Conservation (phyloP, 1,284 basidiomycete species). For the Rhizopogon hawkerae region DNA sequence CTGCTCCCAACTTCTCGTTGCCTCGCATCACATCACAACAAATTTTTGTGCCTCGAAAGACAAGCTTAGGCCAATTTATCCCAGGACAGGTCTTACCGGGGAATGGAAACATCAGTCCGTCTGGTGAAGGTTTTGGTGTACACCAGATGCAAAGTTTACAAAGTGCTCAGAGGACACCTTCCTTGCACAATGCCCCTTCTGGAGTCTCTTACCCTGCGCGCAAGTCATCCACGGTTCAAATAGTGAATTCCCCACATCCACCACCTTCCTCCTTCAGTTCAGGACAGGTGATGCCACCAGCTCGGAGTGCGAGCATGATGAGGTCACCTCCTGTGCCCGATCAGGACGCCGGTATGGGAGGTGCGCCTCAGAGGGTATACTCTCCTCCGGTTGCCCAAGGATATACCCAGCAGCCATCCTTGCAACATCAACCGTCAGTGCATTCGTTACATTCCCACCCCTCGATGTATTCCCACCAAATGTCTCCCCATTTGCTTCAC, state of each 20-base stretch:
- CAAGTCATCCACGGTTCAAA: conserved; percentile 16
- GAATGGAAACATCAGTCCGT: conserved; percentile 6
- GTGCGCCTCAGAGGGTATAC: conserved; percentile 9
- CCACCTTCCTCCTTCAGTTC: conserved; percentile 28
- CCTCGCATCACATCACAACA: conserved; percentile 6
- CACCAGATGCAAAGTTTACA: conserved; percentile 19
- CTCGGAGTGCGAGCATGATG: conserved; percentile 36
- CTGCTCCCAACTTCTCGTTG: conserved; percentile 4
- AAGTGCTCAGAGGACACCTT: conserved; percentile 15
- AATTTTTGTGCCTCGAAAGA: conserved; percentile 5
- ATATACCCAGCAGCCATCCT: conserved; percentile 7
- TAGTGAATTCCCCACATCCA: not conserved
- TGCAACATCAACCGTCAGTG: conserved; percentile 20
- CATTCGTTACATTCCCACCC: conserved; percentile 17
- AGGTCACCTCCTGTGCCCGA: conserved; percentile 15
- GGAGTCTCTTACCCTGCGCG: conserved; percentile 11
- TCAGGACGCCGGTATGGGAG: conserved; percentile 10
- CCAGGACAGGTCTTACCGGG: conserved; percentile 5
- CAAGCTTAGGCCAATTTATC: conserved; percentile 2
- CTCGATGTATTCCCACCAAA: conserved; percentile 22
- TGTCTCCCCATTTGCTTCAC: conserved; percentile 11
- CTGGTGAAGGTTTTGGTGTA: conserved; percentile 12
- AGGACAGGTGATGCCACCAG: conserved; percentile 33
- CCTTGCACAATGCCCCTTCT: conserved; percentile 13
- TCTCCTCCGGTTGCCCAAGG: conserved; percentile 17